Evolutionary conservation across 2,329 filamentous ascomycete genomes (phyloP).

Genomic region (Colletotrichum shisoi): DNA sequence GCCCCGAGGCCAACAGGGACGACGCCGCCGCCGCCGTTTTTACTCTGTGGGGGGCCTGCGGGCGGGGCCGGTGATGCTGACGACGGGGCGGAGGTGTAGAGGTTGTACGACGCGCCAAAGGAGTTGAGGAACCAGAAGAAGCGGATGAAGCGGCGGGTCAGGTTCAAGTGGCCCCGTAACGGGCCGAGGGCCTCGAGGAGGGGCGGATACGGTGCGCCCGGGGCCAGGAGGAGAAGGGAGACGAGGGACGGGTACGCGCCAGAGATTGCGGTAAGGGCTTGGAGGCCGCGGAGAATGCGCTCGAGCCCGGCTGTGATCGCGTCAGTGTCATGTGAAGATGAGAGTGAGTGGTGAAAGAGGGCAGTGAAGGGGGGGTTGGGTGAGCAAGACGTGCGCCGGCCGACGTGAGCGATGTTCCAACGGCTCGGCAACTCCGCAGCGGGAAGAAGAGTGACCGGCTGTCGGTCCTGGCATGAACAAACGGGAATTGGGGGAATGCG

Average conservation of each 20-base stretch:
- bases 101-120: conserved; percentile 60
- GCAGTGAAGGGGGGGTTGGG: background rate
- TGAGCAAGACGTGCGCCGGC: too few relatives aligned
- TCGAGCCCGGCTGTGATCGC: conserved; percentile 64
- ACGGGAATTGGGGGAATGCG: background rate
- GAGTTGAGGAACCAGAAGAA: conserved; percentile 72
- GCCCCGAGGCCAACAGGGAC: conserved; percentile 45
- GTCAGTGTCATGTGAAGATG: conserved; percentile 11
- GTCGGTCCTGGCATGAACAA: background rate
- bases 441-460: background rate
- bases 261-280: conserved; percentile 60
- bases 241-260: conserved; percentile 55
- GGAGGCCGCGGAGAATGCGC: conserved; percentile 66
- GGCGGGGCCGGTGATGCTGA: conserved; percentile 40
- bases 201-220: conserved; percentile 21
- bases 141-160: conserved; percentile 69
- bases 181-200: conserved; percentile 44
- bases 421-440: background rate
- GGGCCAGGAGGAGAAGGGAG: conserved; percentile 45
- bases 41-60: background rate
- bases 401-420: background rate
- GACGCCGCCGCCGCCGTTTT: background rate
- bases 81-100: conserved; percentile 46
- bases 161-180: conserved; percentile 55
- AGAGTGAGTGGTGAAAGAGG: background rate